Evolutionary conservation across 2,329 filamentous ascomycete genomes (phyloP), one percentile per base, ranked within the genome.

Genomic region (Leptosphaerulina australis): DNA sequence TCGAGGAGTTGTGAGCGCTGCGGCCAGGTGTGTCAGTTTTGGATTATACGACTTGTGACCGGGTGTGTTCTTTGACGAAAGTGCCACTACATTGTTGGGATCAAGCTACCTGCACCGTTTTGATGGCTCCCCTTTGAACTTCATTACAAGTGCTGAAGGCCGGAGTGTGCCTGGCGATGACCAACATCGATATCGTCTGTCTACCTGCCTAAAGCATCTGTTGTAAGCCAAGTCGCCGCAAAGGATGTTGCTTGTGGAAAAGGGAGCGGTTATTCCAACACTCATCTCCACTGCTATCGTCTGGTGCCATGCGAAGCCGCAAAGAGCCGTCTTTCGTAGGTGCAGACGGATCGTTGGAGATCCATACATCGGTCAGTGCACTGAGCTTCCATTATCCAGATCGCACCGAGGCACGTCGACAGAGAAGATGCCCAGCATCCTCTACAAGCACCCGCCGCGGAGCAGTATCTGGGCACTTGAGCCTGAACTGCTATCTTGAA

Each of bases 251-350:
- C 18, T 26, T 31, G n/a, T 51, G 12, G 35, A 25, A 20, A 40
- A 40, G 28, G 46, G 26, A 33, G 48, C 3, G 33, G 31, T 15
- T 41, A 35, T 37, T 18, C 25, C 41, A 46, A 26, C 12, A 25
- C 24, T 15, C 14, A 34, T 25, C 25, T 29, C 40, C 47, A 24
- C 35, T 35, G 18, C 34, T 22, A 34, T 30, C 25, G 35, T 45
- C 40, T 31, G 45, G 31, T 21, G 29, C 36, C 30, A 40, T 51
- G 48, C 40, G 35, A 51, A 30, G 48, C 41, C 30, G 48, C 48
- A 44, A 40, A 51, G 48, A 36, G 47, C 47, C 41, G 48, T 41
- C 25, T 40, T 51, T 36, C 47, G 40, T 41, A 50, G 24, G 34
- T 50, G 47, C 48, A 51, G 41, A 18, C 31, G 47, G 40, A 24